These are phyloP conservation scores for Maudiozyma pseudohumilis DNA, from an alignment of 805 yeast species.

Conservation along the genomic window DNA sequence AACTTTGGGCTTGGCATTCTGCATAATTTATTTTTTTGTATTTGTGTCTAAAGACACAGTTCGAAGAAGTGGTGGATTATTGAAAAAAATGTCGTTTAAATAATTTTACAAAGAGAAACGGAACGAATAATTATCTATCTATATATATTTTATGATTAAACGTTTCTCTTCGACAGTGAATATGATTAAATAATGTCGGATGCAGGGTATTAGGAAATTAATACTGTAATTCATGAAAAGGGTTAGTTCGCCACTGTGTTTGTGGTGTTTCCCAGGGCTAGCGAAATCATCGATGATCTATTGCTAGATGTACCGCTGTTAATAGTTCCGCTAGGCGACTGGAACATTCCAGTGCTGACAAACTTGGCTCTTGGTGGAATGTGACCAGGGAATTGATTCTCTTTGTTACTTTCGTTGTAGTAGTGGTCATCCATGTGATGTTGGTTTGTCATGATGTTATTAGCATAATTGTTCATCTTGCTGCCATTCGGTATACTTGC, in stretches of 20 bases:
- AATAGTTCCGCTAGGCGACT: constrained; percentile 14
- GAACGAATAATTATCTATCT: no score
- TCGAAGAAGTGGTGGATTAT: no score
- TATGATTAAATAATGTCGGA: no score
- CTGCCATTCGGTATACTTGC: constrained; percentile 17
- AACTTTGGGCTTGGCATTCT: no score
- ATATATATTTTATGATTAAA: no score
- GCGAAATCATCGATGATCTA: constrained; percentile 17
- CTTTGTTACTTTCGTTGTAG: constrained; percentile 16
- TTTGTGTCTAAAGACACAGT: no score
- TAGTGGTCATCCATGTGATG: constrained; percentile 4
- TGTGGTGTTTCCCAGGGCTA: constrained; percentile 9
- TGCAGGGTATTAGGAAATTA: no score
- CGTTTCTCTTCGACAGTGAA: no score
- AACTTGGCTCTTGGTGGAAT: constrained; percentile 26
- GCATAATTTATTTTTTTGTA: no score
- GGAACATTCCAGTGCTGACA: constrained; percentile 19
- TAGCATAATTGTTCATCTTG: constrained; percentile 5
- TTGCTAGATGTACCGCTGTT: constrained; percentile 14
- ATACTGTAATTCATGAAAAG: no score
- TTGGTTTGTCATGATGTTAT: constrained; percentile 7
- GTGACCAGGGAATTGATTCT: constrained; percentile 15
- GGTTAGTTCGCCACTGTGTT: constrained; percentile 3
- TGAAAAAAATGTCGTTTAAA: no score
- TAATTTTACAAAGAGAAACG: no score